Evolutionary conservation across 805 yeast genomes (phyloP).

Genomic region (Teunomyces funiuensis): DNA sequence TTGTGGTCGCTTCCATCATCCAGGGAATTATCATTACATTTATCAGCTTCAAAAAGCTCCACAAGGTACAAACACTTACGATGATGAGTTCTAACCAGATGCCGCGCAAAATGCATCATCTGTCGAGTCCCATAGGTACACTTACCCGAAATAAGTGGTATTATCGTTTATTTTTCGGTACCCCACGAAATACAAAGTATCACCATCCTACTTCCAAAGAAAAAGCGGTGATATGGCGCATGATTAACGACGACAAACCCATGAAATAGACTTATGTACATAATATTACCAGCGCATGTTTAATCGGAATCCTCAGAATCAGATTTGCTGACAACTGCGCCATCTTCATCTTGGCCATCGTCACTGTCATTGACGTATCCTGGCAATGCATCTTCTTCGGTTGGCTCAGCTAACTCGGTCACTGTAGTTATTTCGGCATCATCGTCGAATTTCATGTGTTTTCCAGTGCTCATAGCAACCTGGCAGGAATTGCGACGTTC

Average conservation of each 20-base stretch:
- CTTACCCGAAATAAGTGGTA: conserved; percentile 16
- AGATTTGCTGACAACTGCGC: conserved; percentile 21
- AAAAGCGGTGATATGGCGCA: conserved; percentile 42
- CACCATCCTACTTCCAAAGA: conserved; percentile 38
- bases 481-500: conserved; percentile 23
- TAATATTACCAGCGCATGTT: neutral
- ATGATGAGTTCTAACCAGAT: conserved; percentile 38
- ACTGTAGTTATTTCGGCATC: conserved; percentile 13
- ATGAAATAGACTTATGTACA: conserved; percentile 10
- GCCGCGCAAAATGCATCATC: conserved; percentile 9
- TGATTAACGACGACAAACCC: conserved; percentile 40
- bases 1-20: conserved; percentile 50
- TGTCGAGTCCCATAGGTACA: conserved; percentile 10
- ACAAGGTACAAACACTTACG: conserved; percentile 64
- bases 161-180: conserved; percentile 27
- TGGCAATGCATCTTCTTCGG: conserved; percentile 17
- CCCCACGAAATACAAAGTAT: conserved; percentile 20
- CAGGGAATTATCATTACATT: conserved; percentile 56
- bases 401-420: conserved; percentile 15
- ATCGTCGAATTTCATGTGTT: conserved; percentile 46
- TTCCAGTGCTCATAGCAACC: conserved; percentile 7
- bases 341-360: conserved; percentile 24
- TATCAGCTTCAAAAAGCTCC: conserved; percentile 55
- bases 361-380: conserved; percentile 18
- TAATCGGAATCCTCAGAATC: conserved; percentile 20